Evolutionary conservation across 2,329 filamentous ascomycete species (phyloP).

Genomic region (Hymenoscyphus infarciens): DNA sequence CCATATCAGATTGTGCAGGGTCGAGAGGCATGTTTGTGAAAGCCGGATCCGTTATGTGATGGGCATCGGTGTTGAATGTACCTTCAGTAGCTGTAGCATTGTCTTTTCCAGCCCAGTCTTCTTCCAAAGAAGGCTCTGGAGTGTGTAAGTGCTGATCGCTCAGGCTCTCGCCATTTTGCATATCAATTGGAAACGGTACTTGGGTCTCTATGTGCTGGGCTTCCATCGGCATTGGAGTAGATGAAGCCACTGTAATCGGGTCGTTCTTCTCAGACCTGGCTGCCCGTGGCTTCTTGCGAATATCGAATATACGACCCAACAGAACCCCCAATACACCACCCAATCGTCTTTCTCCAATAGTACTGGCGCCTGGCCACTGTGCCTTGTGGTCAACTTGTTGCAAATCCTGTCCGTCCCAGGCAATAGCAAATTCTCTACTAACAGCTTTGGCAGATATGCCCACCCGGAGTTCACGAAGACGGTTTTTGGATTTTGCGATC

Average conservation of each 20-base stretch:
- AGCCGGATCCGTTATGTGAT: constrained; percentile 15
- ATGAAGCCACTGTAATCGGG: constrained; percentile 15
- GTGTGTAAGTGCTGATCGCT: constrained; percentile 19
- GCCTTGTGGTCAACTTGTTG: constrained; percentile 61
- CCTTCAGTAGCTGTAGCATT: constrained; percentile 14
- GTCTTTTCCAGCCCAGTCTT: constrained; percentile 21
- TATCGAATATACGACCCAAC: constrained; percentile 64
- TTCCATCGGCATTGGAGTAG: constrained; percentile 17
- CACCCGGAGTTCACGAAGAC: constrained; percentile 67
- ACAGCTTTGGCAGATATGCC: constrained; percentile 58
- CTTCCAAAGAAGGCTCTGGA: constrained; percentile 15
- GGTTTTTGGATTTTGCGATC: constrained; percentile 64
- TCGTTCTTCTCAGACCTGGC: constrained; percentile 28
- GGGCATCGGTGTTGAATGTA: constrained; percentile 17
- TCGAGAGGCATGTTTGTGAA: constrained; percentile 4
- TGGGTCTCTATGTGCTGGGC: constrained; percentile 14
- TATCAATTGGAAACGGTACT: constrained; percentile 13
- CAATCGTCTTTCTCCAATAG: constrained; percentile 58
- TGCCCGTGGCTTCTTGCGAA: constrained; percentile 38
- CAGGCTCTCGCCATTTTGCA: constrained; percentile 18
- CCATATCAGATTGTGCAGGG: constrained; percentile 28
- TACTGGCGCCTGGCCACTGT: constrained; percentile 52
- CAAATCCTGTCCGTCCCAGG: constrained; percentile 60
- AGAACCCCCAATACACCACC: constrained; percentile 67
- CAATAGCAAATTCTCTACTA: constrained; percentile 51